Evolutionary conservation across 1,284 basidiomycete genomes (phyloP).

Genomic region (Peniophora sp.): DNA sequence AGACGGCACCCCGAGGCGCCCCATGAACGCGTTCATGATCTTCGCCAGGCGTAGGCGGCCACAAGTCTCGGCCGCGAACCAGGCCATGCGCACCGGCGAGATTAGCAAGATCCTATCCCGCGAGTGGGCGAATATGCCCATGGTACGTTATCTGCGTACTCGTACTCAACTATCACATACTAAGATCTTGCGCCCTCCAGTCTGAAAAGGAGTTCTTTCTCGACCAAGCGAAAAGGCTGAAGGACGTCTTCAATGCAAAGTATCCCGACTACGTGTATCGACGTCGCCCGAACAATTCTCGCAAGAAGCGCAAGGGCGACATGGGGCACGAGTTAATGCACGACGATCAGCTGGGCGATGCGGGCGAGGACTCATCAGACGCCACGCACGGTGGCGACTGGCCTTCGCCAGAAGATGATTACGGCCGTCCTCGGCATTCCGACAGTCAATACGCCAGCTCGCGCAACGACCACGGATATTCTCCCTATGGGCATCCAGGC

Average conservation of each 20-base stretch:
- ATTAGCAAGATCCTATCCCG: conserved; percentile 77
- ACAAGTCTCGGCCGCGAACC: conserved; percentile 73
- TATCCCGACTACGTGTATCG: conserved; percentile 84
- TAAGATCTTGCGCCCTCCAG: conserved; percentile 32
- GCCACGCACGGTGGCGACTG: conserved; percentile 22
- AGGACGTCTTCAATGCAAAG: conserved; percentile 76
- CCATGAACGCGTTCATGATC: conserved; percentile 89
- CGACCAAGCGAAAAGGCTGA: conserved; percentile 74
- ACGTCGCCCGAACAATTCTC: conserved; percentile 74
- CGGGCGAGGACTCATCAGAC: conserved; percentile 30
- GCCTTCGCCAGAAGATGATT: background rate
- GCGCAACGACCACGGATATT: too few species aligned
- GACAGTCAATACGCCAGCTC: too few species aligned
- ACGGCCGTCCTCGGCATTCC: too few species aligned
- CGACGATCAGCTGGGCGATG: conserved; percentile 20
- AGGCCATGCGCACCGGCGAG: conserved; percentile 79
- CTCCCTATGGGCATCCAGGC: too few species aligned
- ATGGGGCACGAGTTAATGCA: conserved; percentile 21
- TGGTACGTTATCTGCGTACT: conserved; percentile 29
- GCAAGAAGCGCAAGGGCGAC: conserved; percentile 53
- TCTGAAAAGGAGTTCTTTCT: conserved; percentile 78
- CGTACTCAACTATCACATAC: conserved; percentile 5
- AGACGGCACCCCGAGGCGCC: conserved; percentile 77
- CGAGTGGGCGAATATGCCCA: conserved; percentile 71
- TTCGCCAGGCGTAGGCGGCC: conserved; percentile 75